Base-by-base conservation (phyloP, 208 protist genomes). In the Leishmania tarentolae region DNA sequence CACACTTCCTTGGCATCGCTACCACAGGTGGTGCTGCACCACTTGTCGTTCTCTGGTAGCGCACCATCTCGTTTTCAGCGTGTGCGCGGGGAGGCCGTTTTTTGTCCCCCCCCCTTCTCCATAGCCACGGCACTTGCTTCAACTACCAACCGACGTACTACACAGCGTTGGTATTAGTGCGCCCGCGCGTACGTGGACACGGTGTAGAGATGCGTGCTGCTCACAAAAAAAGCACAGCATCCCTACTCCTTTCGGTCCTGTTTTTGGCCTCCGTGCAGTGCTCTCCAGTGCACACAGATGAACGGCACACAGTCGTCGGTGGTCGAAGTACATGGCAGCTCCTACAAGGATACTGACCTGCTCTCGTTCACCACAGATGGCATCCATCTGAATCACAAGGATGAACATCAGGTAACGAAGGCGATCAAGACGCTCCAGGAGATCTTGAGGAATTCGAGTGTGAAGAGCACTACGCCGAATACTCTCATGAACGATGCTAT, bases 371-470 rank as follows among this genome's bases (percentile, higher is more conserved):
- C 35, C 52, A 85, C 82, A 52, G 82, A 81, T 35, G 75, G 82
- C 63, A 75, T 85, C 53, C 11, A 76, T 35, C 73, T 82, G 19
- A 47, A 28, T 37, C 13, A 52, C 3, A 47, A 82, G 19, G 53
- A 56, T 0, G 82, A 85, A 31, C 31, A 37, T 4, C 31, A 31
- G 13, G 82, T 85, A 11, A 81, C 82, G 15, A 44, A 74, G 35
- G 46, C 82, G 2, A 68, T 85, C 19, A 57, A 81, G 56, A 73
- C 73, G 2, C 73, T 85, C 37, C 77, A 75, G 11, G 61, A 81
- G 2, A 28, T 71, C 0, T 59, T 85, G 40, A 84, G 80, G 57
- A 50, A 21, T 6, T 31, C 9, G 37, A 19, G 4, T 8, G 35
- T 42, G 4, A 11, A 71, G 24, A 28, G 5, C 11, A 44, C 13